These are phyloP conservation scores for Claviceps lovelessii DNA, from an alignment of 2,329 filamentous ascomycete genomes.

Conservation along the genomic window DNA sequence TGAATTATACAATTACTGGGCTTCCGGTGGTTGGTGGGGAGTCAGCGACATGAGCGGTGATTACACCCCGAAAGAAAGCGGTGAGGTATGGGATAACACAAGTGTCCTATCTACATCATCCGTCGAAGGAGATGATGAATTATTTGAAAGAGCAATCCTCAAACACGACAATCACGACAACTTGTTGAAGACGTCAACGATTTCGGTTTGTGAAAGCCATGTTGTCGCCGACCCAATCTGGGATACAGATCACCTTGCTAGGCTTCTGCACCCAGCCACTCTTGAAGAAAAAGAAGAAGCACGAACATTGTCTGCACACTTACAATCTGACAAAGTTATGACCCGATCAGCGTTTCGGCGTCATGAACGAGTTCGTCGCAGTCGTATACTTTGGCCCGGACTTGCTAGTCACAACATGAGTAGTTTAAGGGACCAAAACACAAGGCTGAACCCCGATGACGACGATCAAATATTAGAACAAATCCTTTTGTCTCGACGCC, in stretches of 20 bases:
- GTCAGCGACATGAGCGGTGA: conserved; percentile 67
- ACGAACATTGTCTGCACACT: conserved; percentile 63
- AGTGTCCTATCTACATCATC: conserved; percentile 56
- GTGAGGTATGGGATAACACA: conserved; percentile 57
- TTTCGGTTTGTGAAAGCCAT: conserved; percentile 38
- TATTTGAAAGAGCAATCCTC: conserved; percentile 33
- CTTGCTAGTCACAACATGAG: conserved; percentile 7
- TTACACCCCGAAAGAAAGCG: conserved; percentile 43
- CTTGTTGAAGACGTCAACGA: conserved; percentile 56
- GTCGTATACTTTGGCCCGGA: conserved; percentile 38
- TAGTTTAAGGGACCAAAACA: conserved; percentile 9
- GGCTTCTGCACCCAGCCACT: conserved; percentile 66
- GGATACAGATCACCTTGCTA: conserved; percentile 54
- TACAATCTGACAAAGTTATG: conserved; percentile 56
- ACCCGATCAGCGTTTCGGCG: conserved; percentile 67
- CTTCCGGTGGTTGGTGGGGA: conserved; percentile 71
- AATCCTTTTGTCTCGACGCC: conserved; percentile 39
- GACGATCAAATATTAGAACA: conserved; percentile 44
- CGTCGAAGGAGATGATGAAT: conserved; percentile 24
- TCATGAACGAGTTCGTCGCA: conserved; percentile 53
- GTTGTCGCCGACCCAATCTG: conserved; percentile 49
- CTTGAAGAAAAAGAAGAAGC: conserved; percentile 71
- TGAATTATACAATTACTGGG: conserved; percentile 74
- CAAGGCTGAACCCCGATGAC: conserved; percentile 39
- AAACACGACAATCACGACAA: conserved; percentile 47